Evolutionary conservation across 2,329 filamentous ascomycete genomes (phyloP).

Genomic region (Beauveria varroae): DNA sequence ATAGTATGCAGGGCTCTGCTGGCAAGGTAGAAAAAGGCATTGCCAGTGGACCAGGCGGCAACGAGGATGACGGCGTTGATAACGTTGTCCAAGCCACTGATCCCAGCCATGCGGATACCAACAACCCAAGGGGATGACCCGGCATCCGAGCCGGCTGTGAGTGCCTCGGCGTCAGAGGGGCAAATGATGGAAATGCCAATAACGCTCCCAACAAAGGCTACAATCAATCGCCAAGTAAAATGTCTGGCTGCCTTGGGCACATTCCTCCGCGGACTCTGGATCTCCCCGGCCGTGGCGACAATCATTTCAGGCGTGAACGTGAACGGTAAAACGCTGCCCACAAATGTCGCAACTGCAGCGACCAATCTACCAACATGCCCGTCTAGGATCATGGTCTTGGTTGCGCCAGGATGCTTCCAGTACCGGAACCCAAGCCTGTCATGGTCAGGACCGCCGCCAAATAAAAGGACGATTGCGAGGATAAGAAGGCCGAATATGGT

Average conservation of each 20-base stretch:
- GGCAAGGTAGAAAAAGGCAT: no score
- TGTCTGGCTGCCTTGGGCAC: neutral
- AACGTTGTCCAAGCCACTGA: conserved; percentile 52
- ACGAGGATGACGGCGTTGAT: conserved; percentile 45
- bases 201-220: conserved; percentile 13
- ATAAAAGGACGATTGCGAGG: neutral
- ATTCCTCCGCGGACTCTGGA: neutral
- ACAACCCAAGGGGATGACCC: conserved; percentile 55
- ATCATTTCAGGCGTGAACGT: no score
- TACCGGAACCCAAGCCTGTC: neutral
- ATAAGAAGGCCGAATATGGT: neutral
- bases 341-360: neutral
- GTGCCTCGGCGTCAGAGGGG: conserved; percentile 23
- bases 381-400: neutral
- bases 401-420: conserved; percentile 1
- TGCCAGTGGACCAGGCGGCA: no score
- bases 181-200: conserved; percentile 16
- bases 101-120: conserved; percentile 52
- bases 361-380: neutral
- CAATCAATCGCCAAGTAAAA: no score
- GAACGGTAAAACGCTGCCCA: neutral
- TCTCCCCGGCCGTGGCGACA: no score
- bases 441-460: neutral
- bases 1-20: no score
- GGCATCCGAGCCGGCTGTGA: conserved; percentile 24